Base-by-base conservation (phyloP, 805 yeast genomes). In the Priceomyces fermenticarens region DNA sequence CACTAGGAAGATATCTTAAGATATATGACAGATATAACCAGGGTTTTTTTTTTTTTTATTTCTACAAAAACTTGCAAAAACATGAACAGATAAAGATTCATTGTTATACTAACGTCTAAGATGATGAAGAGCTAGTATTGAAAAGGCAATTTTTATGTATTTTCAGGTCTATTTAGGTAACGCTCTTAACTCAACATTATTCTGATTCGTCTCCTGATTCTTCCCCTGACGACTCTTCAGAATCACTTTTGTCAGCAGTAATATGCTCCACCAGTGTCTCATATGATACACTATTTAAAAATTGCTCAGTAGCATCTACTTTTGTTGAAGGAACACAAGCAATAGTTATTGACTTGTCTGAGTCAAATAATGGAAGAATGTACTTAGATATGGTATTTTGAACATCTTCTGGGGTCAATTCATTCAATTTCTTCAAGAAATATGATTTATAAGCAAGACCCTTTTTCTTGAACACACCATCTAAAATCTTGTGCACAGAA, bases 291-390 rank as follows among this genome's bases (percentile, higher is more conserved):
- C 52, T 52, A 8, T 51, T 53, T 41, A 90, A 76, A 40, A 70
- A 78, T 12, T 57, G 61, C 32, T 63, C 60, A 39, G 86, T 62
- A 4, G 60, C 62, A 0, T 69, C 77, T 3, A 65, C 57, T 47
- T 81, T 83, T 2, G 81, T 65, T 2, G 91, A 85, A 49, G 93
- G 89, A 41, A 90, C 77, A 52, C 88, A 80, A 3, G 82, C 67
- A 53, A 88, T 89, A 8, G 87, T 72, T 15, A 75, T 64, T 10
- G 93, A 80, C 1, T 61, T 60, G 0, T 65, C 54, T 9, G 80
- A 50, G 30, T 79, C 72, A 58, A 91, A 91, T 40, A 91, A 53
- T 2, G 83, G 81, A 23, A 74, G 62, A 53, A 85, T 77, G 55
- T 86, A 88, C 41, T 70, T 74, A 35, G 75, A 67, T 56, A 86